These are phyloP conservation scores for Purpureocillium lavendulum DNA, from an alignment of 2,329 filamentous ascomycete genomes.

Conservation along the genomic window DNA sequence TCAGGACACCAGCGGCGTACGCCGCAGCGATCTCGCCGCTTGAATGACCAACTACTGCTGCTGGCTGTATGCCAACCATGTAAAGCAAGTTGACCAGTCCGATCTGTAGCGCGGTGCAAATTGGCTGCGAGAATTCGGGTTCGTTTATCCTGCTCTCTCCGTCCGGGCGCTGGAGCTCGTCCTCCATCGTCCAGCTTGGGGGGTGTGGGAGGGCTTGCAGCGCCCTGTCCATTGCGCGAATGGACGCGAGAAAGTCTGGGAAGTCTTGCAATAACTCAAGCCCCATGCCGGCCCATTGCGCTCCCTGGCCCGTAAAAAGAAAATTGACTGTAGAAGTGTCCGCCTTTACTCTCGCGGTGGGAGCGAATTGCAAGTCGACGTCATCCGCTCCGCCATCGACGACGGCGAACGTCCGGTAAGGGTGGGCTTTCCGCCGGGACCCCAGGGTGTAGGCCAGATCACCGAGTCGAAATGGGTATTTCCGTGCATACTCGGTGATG, in stretches of 20 bases:
- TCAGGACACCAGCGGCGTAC: constrained; percentile 26
- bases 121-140: constrained; percentile 16
- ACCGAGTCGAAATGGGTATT: not conserved
- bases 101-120: constrained; percentile 31
- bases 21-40: constrained; percentile 36
- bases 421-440: not conserved
- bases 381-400: not conserved
- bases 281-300: constrained; percentile 17
- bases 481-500: not conserved
- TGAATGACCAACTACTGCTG: constrained; percentile 30
- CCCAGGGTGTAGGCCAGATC: constrained; percentile 1
- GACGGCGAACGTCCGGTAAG: not conserved
- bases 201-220: constrained; percentile 17
- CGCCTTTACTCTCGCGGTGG: not conserved
- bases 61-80: constrained; percentile 22
- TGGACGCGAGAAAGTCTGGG: constrained; percentile 12
- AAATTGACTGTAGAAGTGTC: constrained; percentile 11
- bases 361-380: not conserved
- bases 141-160: too few relatives aligned
- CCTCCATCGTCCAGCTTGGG: not conserved
- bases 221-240: constrained; percentile 15
- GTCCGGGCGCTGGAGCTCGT: too few relatives aligned
- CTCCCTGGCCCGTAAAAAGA: constrained; percentile 18
- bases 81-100: constrained; percentile 25
- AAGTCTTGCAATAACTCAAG: constrained; percentile 12